Conservation (phyloP, 208 protist genomes). For the Leishmania tropica region DNA sequence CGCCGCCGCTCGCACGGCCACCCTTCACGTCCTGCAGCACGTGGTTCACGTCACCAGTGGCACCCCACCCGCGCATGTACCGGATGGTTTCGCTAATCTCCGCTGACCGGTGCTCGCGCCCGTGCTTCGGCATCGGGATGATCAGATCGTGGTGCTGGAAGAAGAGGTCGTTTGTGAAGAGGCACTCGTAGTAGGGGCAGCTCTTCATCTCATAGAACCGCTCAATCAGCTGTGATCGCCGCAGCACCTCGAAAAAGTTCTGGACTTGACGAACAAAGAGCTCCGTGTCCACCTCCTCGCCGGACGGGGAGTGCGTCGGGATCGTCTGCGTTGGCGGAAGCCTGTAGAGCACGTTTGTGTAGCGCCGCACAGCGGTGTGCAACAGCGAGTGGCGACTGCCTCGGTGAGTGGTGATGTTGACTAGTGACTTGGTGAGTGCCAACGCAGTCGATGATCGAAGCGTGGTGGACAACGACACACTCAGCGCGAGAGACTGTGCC, state of each 20-base stretch:
- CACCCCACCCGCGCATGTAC: slow-evolving; percentile 85
- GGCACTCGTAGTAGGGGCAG: slow-evolving; percentile 84
- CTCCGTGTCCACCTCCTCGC: slow-evolving; percentile 77
- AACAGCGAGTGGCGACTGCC: slow-evolving; percentile 9
- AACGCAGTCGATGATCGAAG: neutral
- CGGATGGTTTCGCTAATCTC: slow-evolving; percentile 88
- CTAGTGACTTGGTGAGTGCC: neutral
- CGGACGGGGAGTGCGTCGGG: slow-evolving; percentile 70
- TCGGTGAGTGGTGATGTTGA: no score
- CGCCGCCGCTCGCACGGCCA: slow-evolving; percentile 56
- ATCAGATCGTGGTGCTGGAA: slow-evolving; percentile 86
- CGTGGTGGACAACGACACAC: slow-evolving; percentile 1
- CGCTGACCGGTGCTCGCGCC: slow-evolving; percentile 72
- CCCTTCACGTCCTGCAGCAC: slow-evolving; percentile 78
- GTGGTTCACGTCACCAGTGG: slow-evolving; percentile 74
- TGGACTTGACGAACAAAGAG: slow-evolving; percentile 72
- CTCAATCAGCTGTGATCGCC: slow-evolving; percentile 74
- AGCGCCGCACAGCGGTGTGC: slow-evolving; percentile 33
- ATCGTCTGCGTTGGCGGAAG: slow-evolving; percentile 67
- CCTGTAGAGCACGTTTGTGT: slow-evolving; percentile 81
- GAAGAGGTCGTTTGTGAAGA: slow-evolving; percentile 77
- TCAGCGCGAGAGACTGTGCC: no score
- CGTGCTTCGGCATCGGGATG: slow-evolving; percentile 86
- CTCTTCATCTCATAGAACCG: slow-evolving; percentile 79
- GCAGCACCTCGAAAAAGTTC: slow-evolving; percentile 63